A percentile compares a stretch with the other conserved stretches of the same genome.
Evolutionary conservation across 495 filamentous ascomycete species (phyloP).

Genomic region (Penicillium argentinense): DNA sequence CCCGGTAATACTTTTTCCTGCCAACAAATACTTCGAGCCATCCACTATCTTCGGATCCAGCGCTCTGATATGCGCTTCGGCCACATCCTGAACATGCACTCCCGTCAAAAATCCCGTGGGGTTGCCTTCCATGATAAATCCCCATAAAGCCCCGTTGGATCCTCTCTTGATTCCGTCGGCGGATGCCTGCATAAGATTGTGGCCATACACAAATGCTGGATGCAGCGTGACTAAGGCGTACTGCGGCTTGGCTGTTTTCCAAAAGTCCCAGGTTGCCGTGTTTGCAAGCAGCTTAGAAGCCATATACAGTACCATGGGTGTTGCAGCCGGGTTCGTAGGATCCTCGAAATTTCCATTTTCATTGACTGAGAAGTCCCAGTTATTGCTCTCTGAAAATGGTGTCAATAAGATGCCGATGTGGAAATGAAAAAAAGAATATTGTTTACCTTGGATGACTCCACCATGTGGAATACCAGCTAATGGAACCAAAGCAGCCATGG

Average conservation of each 20-base stretch:
- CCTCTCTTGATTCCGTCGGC: constrained; percentile 17
- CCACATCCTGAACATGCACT: constrained; percentile 45
- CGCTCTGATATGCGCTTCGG: constrained; percentile 33
- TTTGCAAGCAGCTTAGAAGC: constrained; percentile 33
- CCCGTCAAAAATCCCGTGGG: constrained; percentile 9
- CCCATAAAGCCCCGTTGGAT: constrained; percentile 23
- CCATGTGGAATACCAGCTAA: constrained; percentile 22
- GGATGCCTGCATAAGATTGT: constrained; percentile 26
- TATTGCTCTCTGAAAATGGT: constrained; percentile 33
- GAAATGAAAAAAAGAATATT: neutral
- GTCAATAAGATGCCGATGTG: too few species aligned
- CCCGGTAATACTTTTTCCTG: constrained; percentile 20
- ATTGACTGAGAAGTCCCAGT: constrained; percentile 30
- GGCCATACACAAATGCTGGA: constrained; percentile 32
- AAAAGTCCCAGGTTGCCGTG: constrained; percentile 29
- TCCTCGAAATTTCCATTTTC: constrained; percentile 17
- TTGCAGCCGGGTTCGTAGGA: constrained; percentile 11
- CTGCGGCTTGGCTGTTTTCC: constrained; percentile 20
- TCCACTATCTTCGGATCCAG: constrained; percentile 22
- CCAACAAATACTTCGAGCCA: constrained; percentile 31
- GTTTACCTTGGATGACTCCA: constrained; percentile 27
- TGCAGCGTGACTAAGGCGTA: constrained; percentile 29
- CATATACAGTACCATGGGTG: constrained; percentile 23
- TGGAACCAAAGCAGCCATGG: constrained; percentile 31
- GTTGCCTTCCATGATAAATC: constrained; percentile 17